These are phyloP conservation scores for Colletotrichum nymphaeae DNA, from an alignment of 2,329 filamentous ascomycete species.

Conservation along the genomic window DNA sequence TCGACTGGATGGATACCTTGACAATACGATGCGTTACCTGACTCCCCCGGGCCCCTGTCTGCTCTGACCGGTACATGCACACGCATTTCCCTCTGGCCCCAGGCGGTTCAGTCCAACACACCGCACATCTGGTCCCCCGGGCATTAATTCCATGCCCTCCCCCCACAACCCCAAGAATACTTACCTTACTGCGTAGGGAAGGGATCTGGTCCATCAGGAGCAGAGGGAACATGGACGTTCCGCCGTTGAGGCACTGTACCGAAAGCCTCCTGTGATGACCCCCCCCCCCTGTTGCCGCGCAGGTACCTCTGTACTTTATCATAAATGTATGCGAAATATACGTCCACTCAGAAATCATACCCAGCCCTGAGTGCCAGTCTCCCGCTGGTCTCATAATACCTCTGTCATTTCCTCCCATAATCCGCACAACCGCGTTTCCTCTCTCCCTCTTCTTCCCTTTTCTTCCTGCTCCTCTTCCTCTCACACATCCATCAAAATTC, in stretches of 20 bases:
- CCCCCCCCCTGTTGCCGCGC: conserved; percentile 20
- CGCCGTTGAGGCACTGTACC: conserved; percentile 29
- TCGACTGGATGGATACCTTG: conserved; percentile 32
- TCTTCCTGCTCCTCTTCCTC: conserved; percentile 7
- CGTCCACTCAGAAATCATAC: conserved; percentile 26
- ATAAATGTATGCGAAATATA: conserved; percentile 4
- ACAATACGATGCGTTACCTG: conserved; percentile 35
- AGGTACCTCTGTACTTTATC: conserved; percentile 25
- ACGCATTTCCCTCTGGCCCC: conserved; percentile 24
- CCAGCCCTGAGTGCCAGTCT: conserved; percentile 14
- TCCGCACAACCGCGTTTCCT: conserved; percentile 3
- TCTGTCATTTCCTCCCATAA: conserved; percentile 28
- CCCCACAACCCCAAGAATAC: conserved; percentile 22
- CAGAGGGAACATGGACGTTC: conserved; percentile 21
- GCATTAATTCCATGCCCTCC: conserved; percentile 9
- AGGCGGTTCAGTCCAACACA: conserved; percentile 35
- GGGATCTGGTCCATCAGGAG: conserved; percentile 35
- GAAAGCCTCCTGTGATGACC: not conserved
- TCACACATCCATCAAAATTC: not conserved
- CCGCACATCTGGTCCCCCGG: conserved; percentile 36
- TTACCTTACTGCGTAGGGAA: not conserved
- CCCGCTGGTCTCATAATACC: conserved; percentile 31
- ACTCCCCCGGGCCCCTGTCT: conserved; percentile 10
- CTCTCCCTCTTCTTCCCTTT: conserved; percentile 4
- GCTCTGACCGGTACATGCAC: conserved; percentile 34